Evolutionary conservation across 768 basidiomycete genomes (phyloP).

Genomic region (Termitomyces sp.): DNA sequence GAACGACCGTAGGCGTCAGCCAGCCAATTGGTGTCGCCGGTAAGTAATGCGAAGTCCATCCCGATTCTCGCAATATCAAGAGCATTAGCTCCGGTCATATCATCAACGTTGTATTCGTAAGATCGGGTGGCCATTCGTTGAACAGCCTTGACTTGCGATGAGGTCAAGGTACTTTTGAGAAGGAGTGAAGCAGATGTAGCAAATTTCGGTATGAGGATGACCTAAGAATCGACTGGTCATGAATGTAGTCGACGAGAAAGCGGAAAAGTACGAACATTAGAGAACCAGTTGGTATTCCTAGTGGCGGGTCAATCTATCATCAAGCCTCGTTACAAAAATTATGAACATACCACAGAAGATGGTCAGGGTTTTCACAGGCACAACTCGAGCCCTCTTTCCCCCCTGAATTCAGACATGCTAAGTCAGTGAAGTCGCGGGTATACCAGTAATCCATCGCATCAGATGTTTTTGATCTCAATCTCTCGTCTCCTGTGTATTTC

Average conservation of each 20-base stretch:
- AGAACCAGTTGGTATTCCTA: constrained; percentile 53
- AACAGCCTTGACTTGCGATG: constrained; percentile 28
- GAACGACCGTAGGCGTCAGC: constrained; percentile 45
- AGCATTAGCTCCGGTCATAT: constrained; percentile 49
- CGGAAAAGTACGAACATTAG: constrained; percentile 27
- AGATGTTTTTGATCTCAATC: constrained; percentile 26
- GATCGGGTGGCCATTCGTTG: constrained; percentile 36
- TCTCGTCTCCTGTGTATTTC: constrained; percentile 29
- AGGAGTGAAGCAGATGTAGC: constrained; percentile 46
- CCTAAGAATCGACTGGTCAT: constrained; percentile 20
- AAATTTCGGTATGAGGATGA: constrained; percentile 45
- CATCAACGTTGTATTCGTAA: constrained; percentile 36
- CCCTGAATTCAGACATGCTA: constrained; percentile 40
- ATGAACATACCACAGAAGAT: constrained; percentile 18
- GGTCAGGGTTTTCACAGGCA: constrained; percentile 41
- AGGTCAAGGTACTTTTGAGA: constrained; percentile 29
- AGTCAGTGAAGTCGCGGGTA: constrained; percentile 39
- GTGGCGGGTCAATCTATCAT: neutral
- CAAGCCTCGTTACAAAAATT: constrained; percentile 4
- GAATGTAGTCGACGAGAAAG: neutral
- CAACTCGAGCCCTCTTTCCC: constrained; percentile 32
- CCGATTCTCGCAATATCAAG: constrained; percentile 58
- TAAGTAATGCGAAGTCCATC: constrained; percentile 45
- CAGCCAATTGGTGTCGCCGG: constrained; percentile 37
- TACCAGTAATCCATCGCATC: constrained; percentile 50